phyloP scores from a whole-genome alignment of 2,329 filamentous ascomycete species.

The Cladosporium sp. region DNA sequence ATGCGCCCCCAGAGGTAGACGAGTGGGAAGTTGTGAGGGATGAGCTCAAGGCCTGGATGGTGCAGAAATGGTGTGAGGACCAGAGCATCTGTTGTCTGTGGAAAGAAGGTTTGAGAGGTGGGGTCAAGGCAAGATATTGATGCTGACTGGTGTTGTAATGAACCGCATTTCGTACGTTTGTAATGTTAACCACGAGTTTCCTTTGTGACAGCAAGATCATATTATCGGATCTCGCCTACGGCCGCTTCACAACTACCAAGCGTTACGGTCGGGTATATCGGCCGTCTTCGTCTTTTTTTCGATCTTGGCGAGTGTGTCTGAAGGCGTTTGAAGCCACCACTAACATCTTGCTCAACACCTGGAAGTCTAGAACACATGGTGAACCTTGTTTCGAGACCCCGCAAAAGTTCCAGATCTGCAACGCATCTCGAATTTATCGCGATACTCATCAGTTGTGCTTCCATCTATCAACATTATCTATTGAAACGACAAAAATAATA shows the following conservation, averaged over 20 bases:
- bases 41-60: conserved; percentile 48
- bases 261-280: not conserved
- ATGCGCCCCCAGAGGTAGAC: conserved; percentile 60
- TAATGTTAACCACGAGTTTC: not conserved
- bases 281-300: not conserved
- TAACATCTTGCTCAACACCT: not conserved
- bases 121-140: conserved; percentile 30
- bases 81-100: conserved; percentile 80
- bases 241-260: not conserved
- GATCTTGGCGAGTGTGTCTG: not conserved
- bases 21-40: conserved; percentile 24
- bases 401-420: not conserved
- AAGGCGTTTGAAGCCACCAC: conserved; percentile 1
- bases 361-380: conserved; percentile 1
- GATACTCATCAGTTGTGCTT: no score
- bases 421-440: no score
- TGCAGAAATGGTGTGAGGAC: conserved; percentile 86
- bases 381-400: not conserved
- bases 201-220: not conserved
- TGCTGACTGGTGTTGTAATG: no score
- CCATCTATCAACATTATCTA: no score
- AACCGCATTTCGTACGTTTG: not conserved
- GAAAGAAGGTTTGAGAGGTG: conserved; percentile 48
- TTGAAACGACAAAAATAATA: no score
- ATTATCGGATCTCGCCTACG: conserved; percentile 5